phyloP scores from a whole-genome alignment of 2,329 filamentous ascomycete species.

The Calonectria pteridis region DNA sequence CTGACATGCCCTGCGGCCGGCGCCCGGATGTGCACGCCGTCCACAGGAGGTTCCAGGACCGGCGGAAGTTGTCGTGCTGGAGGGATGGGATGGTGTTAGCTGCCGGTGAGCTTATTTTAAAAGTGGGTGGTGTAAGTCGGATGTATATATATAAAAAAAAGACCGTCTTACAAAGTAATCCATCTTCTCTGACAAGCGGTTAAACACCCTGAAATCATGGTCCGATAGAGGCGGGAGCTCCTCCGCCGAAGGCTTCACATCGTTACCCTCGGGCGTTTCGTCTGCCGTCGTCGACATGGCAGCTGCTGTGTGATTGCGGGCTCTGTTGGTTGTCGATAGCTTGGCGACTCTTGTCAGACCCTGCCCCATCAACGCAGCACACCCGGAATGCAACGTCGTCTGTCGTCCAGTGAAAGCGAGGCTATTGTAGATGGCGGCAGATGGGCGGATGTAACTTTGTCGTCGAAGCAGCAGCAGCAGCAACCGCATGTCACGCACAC shows the following conservation, averaged over 20 bases:
- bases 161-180: slow-evolving; percentile 71
- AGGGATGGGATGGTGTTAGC: slow-evolving; percentile 1
- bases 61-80: slow-evolving; percentile 82
- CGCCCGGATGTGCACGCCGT: slow-evolving; percentile 70
- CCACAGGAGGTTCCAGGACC: slow-evolving; percentile 79
- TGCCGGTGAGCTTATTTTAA: neutral
- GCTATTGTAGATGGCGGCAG: slow-evolving; percentile 7
- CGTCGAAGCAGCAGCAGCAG: too few relatives aligned
- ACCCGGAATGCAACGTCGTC: neutral
- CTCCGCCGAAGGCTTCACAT: slow-evolving; percentile 30
- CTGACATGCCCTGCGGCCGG: slow-evolving; percentile 73
- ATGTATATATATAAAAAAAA: neutral
- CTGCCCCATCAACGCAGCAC: neutral
- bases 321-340: neutral
- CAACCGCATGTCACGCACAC: slow-evolving; percentile 32
- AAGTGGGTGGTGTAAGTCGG: neutral
- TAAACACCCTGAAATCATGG: slow-evolving; percentile 77
- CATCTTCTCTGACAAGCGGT: slow-evolving; percentile 81
- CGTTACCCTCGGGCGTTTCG: slow-evolving; percentile 11
- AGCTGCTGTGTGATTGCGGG: slow-evolving; percentile 18
- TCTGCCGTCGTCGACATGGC: slow-evolving; percentile 35
- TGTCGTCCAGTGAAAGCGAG: slow-evolving; percentile 18
- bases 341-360: neutral
- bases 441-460: slow-evolving; percentile 16
- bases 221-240: slow-evolving; percentile 72